Evolutionary conservation across 2,329 filamentous ascomycete species (phyloP).

Genomic region (Amphichorda felina): DNA sequence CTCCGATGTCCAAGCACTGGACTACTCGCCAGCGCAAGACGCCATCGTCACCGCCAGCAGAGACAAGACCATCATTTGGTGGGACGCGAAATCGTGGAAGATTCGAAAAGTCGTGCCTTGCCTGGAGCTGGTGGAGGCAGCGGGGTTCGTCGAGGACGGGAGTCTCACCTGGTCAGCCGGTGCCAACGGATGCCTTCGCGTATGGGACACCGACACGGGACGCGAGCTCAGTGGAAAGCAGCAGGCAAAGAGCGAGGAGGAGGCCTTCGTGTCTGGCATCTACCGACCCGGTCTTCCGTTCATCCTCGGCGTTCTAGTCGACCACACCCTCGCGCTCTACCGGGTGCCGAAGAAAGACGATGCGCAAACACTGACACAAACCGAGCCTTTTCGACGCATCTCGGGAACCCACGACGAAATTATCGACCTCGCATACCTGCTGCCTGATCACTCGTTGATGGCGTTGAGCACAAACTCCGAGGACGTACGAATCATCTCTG

Average conservation of each 20-base stretch:
- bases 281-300: slow-evolving; percentile 54
- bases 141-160: slow-evolving; percentile 65
- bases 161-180: slow-evolving; percentile 73
- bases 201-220: slow-evolving; percentile 73
- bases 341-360: slow-evolving; percentile 28
- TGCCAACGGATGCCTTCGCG: slow-evolving; percentile 66
- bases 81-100: slow-evolving; percentile 83
- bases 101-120: slow-evolving; percentile 68
- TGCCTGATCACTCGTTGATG: slow-evolving; percentile 67
- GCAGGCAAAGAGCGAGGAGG: slow-evolving; percentile 42
- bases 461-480: slow-evolving; percentile 93
- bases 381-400: slow-evolving; percentile 58
- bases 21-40: slow-evolving; percentile 67
- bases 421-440: slow-evolving; percentile 82
- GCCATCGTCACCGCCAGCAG: slow-evolving; percentile 72
- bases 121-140: slow-evolving; percentile 74
- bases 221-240: slow-evolving; percentile 72
- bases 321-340: slow-evolving; percentile 78
- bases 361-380: slow-evolving; percentile 21
- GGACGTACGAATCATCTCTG: slow-evolving; percentile 77
- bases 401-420: slow-evolving; percentile 97
- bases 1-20: slow-evolving; percentile 80
- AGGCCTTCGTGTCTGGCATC: slow-evolving; percentile 61
- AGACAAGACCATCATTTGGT: slow-evolving; percentile 90
- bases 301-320: slow-evolving; percentile 73